Conservation (phyloP, 73 alveolate genomes). For the Stentor roeselii region DNA sequence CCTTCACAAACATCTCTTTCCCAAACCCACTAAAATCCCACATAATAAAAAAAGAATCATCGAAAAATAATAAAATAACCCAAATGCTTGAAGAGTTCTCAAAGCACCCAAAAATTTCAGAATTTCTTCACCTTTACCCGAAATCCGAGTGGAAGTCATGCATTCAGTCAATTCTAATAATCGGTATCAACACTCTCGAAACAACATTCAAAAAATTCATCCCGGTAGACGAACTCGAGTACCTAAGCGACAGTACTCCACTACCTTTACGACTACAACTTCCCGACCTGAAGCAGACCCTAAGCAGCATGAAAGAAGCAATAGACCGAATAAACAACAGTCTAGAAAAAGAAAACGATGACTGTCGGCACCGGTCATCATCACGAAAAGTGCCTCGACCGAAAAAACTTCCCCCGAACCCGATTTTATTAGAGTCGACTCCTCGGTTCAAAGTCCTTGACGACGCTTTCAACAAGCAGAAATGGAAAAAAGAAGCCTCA, state of each 20-base stretch:
- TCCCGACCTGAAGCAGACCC: background rate
- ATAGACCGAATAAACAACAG: background rate
- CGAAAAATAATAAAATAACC: no score
- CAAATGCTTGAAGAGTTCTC: background rate
- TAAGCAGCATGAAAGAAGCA: background rate
- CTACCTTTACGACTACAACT: constrained; percentile 1
- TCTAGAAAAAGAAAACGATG: constrained; percentile 18
- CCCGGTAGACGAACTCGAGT: background rate
- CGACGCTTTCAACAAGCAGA: background rate
- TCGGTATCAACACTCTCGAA: background rate
- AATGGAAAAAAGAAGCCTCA: background rate
- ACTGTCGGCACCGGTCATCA: background rate
- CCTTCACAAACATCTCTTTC: no score
- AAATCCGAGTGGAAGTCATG: constrained; percentile 12
- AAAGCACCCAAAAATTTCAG: background rate
- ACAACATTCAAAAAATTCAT: background rate
- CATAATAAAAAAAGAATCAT: no score
- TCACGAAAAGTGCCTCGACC: background rate
- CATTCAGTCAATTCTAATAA: background rate
- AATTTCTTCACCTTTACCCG: constrained; percentile 1
- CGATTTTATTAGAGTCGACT: constrained; percentile 12
- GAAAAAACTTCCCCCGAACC: background rate
- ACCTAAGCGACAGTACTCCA: background rate
- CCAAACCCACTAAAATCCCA: no score
- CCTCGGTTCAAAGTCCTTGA: background rate